phyloP scores from a whole-genome alignment of 306 rosid species.

The Medicago ruthenica region DNA sequence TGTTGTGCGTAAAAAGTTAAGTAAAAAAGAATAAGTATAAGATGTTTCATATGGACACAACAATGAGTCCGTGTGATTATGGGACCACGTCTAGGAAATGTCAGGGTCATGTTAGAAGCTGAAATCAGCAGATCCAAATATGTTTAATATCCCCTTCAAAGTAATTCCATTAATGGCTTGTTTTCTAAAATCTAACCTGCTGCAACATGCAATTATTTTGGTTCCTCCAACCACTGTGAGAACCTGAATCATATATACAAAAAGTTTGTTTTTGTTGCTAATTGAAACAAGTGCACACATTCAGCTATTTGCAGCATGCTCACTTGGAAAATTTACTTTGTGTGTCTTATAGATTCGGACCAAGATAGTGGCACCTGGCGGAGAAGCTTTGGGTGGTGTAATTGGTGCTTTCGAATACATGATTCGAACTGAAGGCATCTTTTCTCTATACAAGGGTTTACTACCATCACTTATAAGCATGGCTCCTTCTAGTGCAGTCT shows the following conservation, averaged over 20 bases:
- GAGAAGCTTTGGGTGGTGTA: constrained; percentile 93
- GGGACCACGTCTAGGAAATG: too few species aligned
- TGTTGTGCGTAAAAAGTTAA: background rate
- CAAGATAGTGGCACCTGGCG: constrained; percentile 93
- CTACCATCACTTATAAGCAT: constrained; percentile 90
- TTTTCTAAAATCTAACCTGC: constrained; percentile 20
- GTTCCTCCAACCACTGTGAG: constrained; percentile 28
- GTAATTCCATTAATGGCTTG: constrained; percentile 7
- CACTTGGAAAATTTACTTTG: constrained; percentile 33
- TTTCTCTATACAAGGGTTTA: constrained; percentile 93
- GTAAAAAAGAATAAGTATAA: constrained; percentile 18
- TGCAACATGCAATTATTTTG: constrained; percentile 1
- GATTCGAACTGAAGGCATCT: constrained; percentile 91
- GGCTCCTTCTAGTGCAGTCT: constrained; percentile 99
- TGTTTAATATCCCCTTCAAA: constrained; percentile 24
- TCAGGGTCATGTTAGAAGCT: constrained; percentile 34
- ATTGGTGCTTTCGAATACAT: constrained; percentile 84
- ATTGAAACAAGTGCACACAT: constrained; percentile 21
- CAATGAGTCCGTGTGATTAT: constrained; percentile 6
- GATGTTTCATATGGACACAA: constrained; percentile 10
- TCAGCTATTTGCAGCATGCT: constrained; percentile 33
- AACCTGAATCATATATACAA: constrained; percentile 23
- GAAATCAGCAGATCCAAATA: constrained; percentile 19
- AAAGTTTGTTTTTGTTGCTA: constrained; percentile 5
- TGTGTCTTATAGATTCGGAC: constrained; percentile 79